Evolutionary conservation across 2,329 filamentous ascomycete genomes (phyloP), one percentile per base, ranked within the genome.

Genomic region (Leptographium radiaticola): DNA sequence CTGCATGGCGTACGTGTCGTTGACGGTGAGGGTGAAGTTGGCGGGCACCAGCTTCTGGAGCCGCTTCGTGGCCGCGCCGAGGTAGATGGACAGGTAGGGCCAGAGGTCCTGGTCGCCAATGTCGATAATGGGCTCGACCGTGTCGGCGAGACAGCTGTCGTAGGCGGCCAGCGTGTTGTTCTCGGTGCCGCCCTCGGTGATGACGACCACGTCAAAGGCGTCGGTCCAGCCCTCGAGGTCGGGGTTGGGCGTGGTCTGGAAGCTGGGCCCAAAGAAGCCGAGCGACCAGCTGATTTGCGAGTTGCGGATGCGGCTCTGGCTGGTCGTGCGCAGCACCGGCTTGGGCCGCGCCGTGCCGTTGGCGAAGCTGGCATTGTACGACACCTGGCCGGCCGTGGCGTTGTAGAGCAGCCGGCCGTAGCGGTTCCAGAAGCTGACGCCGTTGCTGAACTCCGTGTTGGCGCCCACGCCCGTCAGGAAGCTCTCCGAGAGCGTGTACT

Each of bases 81-180:
- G 68, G 57, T 77, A 79, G 7, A 65, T 63, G 1, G 68, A 63
- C 13, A 75, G 64, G 56, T 76, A 80, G 1, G 66, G 60, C 51
- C 72, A 66, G 40, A 71, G 58, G 53, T 71, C 66, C 10, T 59
- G 51, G 58, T 75, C 70, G 45, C 71, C 72, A 10, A 70, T 64
- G 16, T 66, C 65, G 43, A 63, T 13, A 18, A 59, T 64, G 42
- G 65, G 66, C 15, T 62, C 57, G 9, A 66, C 58, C 18, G 66
- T 60, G 47, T 72, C 70, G 49, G 70, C 69, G 51, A 65, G 65
- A 61, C 76, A 79, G 48, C 71, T 70, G 55, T 76, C 71, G 59
- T 77, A 76, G 0, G 73, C 68, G 15, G 75, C 74, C 16, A 77
- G 64, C 4, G 75, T 77, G 60, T 77, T 76, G 65, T 77, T 78